Evolutionary conservation across 1,139 yeast genomes (phyloP).

Genomic region (Blastobotrys aristatus): DNA sequence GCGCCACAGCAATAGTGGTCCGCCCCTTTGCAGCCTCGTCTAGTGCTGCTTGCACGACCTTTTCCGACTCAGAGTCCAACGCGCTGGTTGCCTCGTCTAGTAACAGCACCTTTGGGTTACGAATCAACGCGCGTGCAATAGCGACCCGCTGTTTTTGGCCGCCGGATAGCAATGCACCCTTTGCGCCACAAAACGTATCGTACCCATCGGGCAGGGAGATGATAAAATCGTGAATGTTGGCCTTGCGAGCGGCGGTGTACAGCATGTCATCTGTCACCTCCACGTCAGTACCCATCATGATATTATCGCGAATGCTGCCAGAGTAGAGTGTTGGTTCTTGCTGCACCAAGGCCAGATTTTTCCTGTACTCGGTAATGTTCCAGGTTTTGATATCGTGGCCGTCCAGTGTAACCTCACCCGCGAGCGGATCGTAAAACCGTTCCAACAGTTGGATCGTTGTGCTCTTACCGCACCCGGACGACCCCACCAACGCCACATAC

Average conservation of each 20-base stretch:
- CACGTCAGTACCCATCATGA: slow-evolving; percentile 58
- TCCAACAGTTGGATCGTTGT: slow-evolving; percentile 80
- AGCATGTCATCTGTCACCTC: slow-evolving; percentile 60
- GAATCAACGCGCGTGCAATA: slow-evolving; percentile 68
- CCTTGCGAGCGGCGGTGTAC: slow-evolving; percentile 63
- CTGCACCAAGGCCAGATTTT: slow-evolving; percentile 69
- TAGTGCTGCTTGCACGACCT: slow-evolving; percentile 62
- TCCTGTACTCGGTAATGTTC: slow-evolving; percentile 66
- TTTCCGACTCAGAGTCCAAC: slow-evolving; percentile 74
- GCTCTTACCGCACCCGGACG: slow-evolving; percentile 93
- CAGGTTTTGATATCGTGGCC: slow-evolving; percentile 60
- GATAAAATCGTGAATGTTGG: slow-evolving; percentile 77
- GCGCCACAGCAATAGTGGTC: slow-evolving; percentile 89
- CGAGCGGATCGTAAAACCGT: slow-evolving; percentile 69
- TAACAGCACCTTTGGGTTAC: slow-evolving; percentile 60
- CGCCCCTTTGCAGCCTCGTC: slow-evolving; percentile 59
- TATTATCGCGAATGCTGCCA: slow-evolving; percentile 80
- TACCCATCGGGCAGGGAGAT: slow-evolving; percentile 74
- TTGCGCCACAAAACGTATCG: slow-evolving; percentile 77
- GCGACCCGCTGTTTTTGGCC: slow-evolving; percentile 80
- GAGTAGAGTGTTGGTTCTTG: slow-evolving; percentile 88
- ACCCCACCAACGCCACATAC: slow-evolving; percentile 89
- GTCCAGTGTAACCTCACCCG: slow-evolving; percentile 64
- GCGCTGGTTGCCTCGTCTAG: slow-evolving; percentile 82
- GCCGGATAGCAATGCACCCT: slow-evolving; percentile 75